Evolutionary conservation across 176 grass and related monocot species (phyloP).

Genomic region (Triticum timopheevii): DNA sequence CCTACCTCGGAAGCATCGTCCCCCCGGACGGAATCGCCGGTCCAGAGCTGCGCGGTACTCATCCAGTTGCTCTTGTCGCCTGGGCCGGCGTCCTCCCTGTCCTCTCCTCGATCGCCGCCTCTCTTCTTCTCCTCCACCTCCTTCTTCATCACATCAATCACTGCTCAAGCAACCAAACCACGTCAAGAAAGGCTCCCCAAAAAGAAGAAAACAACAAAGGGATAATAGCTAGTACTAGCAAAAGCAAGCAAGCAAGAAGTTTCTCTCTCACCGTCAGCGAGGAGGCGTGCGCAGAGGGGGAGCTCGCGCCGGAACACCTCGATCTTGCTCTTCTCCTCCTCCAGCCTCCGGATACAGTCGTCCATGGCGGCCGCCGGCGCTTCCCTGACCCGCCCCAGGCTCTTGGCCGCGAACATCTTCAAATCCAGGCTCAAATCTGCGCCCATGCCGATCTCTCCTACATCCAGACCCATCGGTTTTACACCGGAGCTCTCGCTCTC

Average conservation of each 20-base stretch:
- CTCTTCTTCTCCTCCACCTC: constrained; percentile 45
- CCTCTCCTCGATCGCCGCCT: constrained; percentile 25
- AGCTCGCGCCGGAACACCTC: constrained; percentile 84
- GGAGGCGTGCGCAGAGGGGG: constrained; percentile 69
- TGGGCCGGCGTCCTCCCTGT: constrained; percentile 19
- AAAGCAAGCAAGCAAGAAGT: not conserved
- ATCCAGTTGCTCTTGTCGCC: constrained; percentile 89
- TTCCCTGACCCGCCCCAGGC: constrained; percentile 35
- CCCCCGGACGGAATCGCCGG: constrained; percentile 39
- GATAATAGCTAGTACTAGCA: not conserved
- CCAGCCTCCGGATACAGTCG: constrained; percentile 58
- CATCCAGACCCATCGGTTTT: constrained; percentile 47
- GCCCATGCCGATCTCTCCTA: constrained; percentile 49
- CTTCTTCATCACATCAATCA: constrained; percentile 77
- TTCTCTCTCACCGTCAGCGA: constrained; percentile 47
- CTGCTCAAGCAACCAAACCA: constrained; percentile 34
- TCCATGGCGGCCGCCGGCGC: constrained; percentile 41
- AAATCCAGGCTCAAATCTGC: constrained; percentile 62
- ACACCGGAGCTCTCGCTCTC: not conserved
- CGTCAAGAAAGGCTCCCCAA: constrained; percentile 19
- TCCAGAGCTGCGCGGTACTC: constrained; percentile 93
- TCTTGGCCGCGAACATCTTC: constrained; percentile 52
- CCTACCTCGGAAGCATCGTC: constrained; percentile 31
- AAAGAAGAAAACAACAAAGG: not conserved
- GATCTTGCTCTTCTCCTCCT: constrained; percentile 83